phyloP scores from a whole-genome alignment of 2,329 filamentous ascomycete genomes.

The Monilinia polystroma region DNA sequence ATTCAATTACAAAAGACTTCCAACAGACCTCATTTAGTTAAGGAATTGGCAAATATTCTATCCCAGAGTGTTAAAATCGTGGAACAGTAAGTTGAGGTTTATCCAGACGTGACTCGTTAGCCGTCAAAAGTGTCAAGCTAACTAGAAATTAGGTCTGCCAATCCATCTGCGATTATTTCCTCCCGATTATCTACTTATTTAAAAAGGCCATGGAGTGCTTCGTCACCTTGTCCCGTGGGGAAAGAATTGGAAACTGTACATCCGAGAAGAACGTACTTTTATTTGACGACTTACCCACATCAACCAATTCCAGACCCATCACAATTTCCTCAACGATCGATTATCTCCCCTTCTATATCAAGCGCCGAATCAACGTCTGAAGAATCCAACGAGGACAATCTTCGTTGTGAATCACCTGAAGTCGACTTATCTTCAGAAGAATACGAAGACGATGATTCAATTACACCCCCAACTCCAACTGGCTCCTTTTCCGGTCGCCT shows the following conservation, averaged over 20 bases:
- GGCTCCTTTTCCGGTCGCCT: constrained; percentile 57
- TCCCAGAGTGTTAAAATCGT: constrained; percentile 76
- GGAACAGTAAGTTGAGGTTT: constrained; percentile 70
- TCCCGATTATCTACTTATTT: constrained; percentile 87
- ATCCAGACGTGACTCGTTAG: constrained; percentile 21
- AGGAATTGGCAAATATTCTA: constrained; percentile 82
- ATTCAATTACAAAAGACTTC: constrained; percentile 83
- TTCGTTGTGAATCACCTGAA: constrained; percentile 64
- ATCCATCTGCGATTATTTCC: constrained; percentile 91
- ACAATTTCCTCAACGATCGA: constrained; percentile 53
- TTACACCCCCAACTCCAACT: constrained; percentile 60
- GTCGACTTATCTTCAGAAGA: constrained; percentile 86
- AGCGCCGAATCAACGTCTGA: constrained; percentile 66
- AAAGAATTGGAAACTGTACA: constrained; percentile 93
- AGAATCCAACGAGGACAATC: constrained; percentile 63
- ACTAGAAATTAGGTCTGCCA: constrained; percentile 70
- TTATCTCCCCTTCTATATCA: constrained; percentile 83
- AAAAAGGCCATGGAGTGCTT: constrained; percentile 78
- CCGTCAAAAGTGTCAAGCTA: constrained; percentile 36
- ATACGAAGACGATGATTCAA: constrained; percentile 71
- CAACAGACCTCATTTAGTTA: constrained; percentile 91
- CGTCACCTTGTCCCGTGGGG: constrained; percentile 79
- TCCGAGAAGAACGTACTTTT: constrained; percentile 94
- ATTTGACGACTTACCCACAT: constrained; percentile 82
- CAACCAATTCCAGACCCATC: constrained; percentile 73